Base-by-base conservation (phyloP, 2,329 filamentous ascomycete species). In the Fusarium drepaniforme region DNA sequence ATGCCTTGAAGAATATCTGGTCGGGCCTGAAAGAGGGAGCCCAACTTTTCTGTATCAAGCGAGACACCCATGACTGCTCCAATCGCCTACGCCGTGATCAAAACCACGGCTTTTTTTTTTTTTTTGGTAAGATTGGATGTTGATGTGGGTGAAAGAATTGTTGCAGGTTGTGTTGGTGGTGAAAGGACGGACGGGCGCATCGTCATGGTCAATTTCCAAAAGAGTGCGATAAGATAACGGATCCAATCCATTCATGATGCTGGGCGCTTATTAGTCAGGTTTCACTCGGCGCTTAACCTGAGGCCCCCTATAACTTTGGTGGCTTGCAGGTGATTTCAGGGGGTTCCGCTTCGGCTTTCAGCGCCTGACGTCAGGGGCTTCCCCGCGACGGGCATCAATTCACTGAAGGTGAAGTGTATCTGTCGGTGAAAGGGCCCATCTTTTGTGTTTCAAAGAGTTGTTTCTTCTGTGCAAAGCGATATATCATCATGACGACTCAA, bases 1-100 rank as follows among this genome's bases (percentile, higher is more conserved):
- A 92, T 91, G 67, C 84, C 85, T 15, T 86, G 80, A 21, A 91
- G 77, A 68, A 92, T 88, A 73, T 92, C 89, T 8, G 89, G 88
- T 59, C 89, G 85, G 44, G 88, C 84, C 67, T 87, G 82, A 79
- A 92, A 91, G 74, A 90, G 86, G 66, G 84, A 82, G 70, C 82
- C 83, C 65, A 91, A 83, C 78, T 83, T 86, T 79, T 89, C 81
- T 68, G 80, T 81, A 76, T 91, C 88, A 49, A 91, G 86, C 64
- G 80, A 76, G 66, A 80, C 78, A 64, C 84, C 77, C 86, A 88
- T 88, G 72, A 51, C 80, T 64, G 25, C 53, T 68, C 61, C 74
- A 75, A 73, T 60, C 62, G 44, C 53, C 64, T 67, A 37, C 56
- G 37, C 53, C 35, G 37, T 60, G 62, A 59, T 42, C 7, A 38